Percentiles rank a stretch among this genome's conserved stretches.
These are phyloP conservation scores for Carex pumila DNA, from an alignment of 176 grass and related monocot species.

Conservation along the genomic window DNA sequence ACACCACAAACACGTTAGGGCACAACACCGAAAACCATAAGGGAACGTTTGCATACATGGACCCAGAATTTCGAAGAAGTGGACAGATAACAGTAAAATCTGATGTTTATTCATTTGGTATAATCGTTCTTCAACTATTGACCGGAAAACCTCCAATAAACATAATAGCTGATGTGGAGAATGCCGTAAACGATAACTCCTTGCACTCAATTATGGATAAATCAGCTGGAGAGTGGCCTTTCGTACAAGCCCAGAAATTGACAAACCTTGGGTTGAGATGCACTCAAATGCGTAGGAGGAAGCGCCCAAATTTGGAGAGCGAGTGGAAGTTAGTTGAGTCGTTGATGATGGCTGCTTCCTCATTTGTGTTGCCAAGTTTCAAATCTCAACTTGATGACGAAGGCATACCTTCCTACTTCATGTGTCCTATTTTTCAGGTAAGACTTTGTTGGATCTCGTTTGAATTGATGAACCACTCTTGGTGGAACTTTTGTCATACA, in stretches of 20 bases:
- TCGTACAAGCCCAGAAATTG: conserved; percentile 40
- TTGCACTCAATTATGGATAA: conserved; percentile 28
- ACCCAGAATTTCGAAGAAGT: conserved; percentile 38
- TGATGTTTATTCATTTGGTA: conserved; percentile 45
- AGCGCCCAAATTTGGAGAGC: conserved; percentile 14
- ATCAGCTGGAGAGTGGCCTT: conserved; percentile 50
- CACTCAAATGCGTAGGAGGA: conserved; percentile 15
- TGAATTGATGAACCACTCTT: background rate
- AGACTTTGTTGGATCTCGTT: background rate
- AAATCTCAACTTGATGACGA: background rate
- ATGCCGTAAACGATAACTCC: conserved; percentile 23
- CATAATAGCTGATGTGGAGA: conserved; percentile 31
- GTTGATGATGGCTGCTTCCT: conserved; percentile 22
- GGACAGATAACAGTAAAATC: conserved; percentile 37
- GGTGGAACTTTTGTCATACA: background rate
- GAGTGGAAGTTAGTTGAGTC: conserved; percentile 31
- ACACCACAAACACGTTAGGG: conserved; percentile 33
- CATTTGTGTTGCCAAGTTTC: background rate
- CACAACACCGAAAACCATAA: conserved; percentile 12
- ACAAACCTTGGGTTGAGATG: conserved; percentile 34
- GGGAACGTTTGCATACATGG: conserved; percentile 38
- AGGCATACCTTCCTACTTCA: conserved; percentile 33
- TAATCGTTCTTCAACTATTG: conserved; percentile 41
- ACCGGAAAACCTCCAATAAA: conserved; percentile 25
- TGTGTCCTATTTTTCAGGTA: conserved; percentile 82